Evolutionary conservation across 1,139 yeast genomes (phyloP).

Genomic region (Taiozyma sp.): DNA sequence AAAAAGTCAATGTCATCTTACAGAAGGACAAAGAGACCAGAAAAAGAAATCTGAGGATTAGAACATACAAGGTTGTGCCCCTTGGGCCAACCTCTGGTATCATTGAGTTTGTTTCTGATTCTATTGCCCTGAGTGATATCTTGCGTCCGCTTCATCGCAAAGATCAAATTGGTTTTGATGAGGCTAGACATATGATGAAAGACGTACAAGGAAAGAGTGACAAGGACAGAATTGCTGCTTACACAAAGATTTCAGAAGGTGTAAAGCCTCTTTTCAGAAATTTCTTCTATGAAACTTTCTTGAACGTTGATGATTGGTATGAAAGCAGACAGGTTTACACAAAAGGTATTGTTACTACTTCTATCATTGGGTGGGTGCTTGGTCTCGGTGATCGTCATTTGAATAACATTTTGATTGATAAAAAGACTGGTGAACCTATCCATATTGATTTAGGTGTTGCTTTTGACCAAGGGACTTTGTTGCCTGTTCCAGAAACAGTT

Average conservation of each 20-base stretch:
- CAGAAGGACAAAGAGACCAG: constrained; percentile 50
- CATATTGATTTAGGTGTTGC: constrained; percentile 97
- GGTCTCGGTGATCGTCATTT: constrained; percentile 97
- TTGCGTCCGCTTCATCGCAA: constrained; percentile 53
- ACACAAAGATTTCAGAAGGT: constrained; percentile 40
- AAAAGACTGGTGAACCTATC: constrained; percentile 77
- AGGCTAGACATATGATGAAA: constrained; percentile 66
- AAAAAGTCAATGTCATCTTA: constrained; percentile 73
- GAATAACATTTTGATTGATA: constrained; percentile 82
- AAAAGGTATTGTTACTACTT: constrained; percentile 76
- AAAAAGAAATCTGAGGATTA: constrained; percentile 49
- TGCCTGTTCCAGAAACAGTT: constrained; percentile 87
- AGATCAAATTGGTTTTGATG: constrained; percentile 42
- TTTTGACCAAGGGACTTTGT: constrained; percentile 81
- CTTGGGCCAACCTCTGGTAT: constrained; percentile 84
- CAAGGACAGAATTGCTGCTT: constrained; percentile 44
- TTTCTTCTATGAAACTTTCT: constrained; percentile 68
- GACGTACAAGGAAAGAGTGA: constrained; percentile 43
- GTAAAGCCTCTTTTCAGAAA: constrained; percentile 63
- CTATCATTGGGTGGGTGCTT: constrained; percentile 79
- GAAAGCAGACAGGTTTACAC: constrained; percentile 58
- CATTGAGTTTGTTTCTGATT: constrained; percentile 82
- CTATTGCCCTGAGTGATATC: constrained; percentile 66
- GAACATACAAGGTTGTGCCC: constrained; percentile 90
- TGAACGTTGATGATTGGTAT: constrained; percentile 71